These are phyloP conservation scores for Lactifluus volemus DNA, from an alignment of 768 basidiomycete species.

Conservation along the genomic window DNA sequence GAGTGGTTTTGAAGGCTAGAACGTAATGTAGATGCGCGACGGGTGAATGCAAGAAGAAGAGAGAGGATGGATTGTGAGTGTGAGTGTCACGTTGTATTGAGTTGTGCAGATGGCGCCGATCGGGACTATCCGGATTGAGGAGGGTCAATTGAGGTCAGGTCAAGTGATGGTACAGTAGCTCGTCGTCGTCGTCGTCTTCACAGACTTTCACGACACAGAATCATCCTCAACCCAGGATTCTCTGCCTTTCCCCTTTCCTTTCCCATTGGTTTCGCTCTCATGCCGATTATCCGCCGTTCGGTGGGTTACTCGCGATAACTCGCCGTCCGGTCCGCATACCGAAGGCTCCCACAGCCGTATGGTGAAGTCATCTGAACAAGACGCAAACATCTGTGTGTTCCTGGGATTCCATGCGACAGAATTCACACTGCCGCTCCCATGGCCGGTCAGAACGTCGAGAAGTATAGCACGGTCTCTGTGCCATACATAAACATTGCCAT, in stretches of 20 bases:
- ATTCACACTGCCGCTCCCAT: slow-evolving; percentile 87
- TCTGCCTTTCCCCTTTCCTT: slow-evolving; percentile 56
- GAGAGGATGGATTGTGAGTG: slow-evolving; percentile 4
- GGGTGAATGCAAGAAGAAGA: slow-evolving; percentile 13
- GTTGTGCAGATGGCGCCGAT: slow-evolving; percentile 2
- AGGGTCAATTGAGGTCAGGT: too few relatives aligned
- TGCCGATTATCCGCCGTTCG: slow-evolving; percentile 4
- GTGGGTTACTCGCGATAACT: slow-evolving; percentile 3
- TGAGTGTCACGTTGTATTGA: slow-evolving; percentile 7
- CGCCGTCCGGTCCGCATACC: slow-evolving; percentile 14
- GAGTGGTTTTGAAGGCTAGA: slow-evolving; percentile 11
- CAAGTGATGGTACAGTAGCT: too few relatives aligned
- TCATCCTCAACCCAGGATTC: slow-evolving; percentile 34
- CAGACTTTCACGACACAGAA: slow-evolving; percentile 13
- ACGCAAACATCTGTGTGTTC: slow-evolving; percentile 88
- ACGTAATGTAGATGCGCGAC: slow-evolving; percentile 19
- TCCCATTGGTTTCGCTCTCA: slow-evolving; percentile 33
- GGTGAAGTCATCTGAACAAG: slow-evolving; percentile 87
- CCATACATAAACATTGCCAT: slow-evolving; percentile 93
- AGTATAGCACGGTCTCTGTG: slow-evolving; percentile 76
- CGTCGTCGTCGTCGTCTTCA: slow-evolving; percentile 5
- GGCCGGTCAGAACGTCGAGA: slow-evolving; percentile 83
- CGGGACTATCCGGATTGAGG: slow-evolving; percentile 8
- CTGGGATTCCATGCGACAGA: slow-evolving; percentile 94
- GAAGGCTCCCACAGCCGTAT: slow-evolving; percentile 84